These are phyloP conservation scores for Collybia sp. DNA, from an alignment of 768 basidiomycete genomes.

Conservation along the genomic window DNA sequence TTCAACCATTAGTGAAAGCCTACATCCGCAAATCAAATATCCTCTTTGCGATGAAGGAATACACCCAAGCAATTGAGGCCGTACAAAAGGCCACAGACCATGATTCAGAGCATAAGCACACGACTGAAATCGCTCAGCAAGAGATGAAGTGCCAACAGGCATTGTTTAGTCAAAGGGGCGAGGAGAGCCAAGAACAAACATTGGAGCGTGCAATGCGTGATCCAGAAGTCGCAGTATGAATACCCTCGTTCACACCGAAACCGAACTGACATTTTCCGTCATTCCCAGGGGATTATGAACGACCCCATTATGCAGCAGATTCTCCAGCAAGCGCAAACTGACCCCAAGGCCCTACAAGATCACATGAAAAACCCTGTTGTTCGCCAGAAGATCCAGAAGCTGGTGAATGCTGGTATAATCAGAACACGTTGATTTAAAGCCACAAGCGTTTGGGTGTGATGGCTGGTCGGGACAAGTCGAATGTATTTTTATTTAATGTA, in stretches of 20 bases:
- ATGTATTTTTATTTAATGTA: slow-evolving; percentile 1
- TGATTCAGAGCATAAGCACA: slow-evolving; percentile 81
- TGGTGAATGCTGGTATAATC: slow-evolving; percentile 92
- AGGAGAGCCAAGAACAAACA: slow-evolving; percentile 90
- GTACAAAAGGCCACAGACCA: slow-evolving; percentile 71
- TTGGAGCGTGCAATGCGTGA: slow-evolving; percentile 94
- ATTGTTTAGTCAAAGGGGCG: slow-evolving; percentile 69
- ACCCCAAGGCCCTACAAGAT: slow-evolving; percentile 87
- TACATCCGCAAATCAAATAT: slow-evolving; percentile 92
- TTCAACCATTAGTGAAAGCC: slow-evolving; percentile 66
- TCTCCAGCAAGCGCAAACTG: slow-evolving; percentile 86
- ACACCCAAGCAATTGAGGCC: slow-evolving; percentile 81
- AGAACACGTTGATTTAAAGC: slow-evolving; percentile 59
- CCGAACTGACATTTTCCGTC: slow-evolving; percentile 3
- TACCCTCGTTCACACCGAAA: slow-evolving; percentile 1
- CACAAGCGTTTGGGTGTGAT: no score
- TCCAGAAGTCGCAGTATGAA: slow-evolving; percentile 86
- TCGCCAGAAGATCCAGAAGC: slow-evolving; percentile 78
- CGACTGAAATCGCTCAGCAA: slow-evolving; percentile 75
- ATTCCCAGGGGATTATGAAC: slow-evolving; percentile 67
- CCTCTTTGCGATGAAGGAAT: slow-evolving; percentile 86
- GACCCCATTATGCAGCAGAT: slow-evolving; percentile 95
- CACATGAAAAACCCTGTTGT: slow-evolving; percentile 94
- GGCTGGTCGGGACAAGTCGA: neutral
- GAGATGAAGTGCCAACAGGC: slow-evolving; percentile 81